A percentile compares a stretch with the other conserved stretches of the same genome.
Evolutionary conservation across 2,329 filamentous ascomycete species (phyloP).

Genomic region (Cordyceps militaris): DNA sequence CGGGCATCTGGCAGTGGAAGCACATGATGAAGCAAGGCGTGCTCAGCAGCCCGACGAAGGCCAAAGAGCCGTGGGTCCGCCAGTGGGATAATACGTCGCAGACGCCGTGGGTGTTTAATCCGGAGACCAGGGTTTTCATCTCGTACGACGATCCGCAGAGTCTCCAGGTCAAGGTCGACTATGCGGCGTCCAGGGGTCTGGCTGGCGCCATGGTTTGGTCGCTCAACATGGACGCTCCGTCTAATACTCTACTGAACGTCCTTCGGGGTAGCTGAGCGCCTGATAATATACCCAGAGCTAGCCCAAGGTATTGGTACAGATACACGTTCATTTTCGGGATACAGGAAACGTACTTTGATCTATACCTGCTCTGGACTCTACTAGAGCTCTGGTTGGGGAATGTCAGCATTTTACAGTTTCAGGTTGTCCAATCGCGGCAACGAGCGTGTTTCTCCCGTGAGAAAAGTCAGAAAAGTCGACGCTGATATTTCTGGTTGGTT

Average conservation of each 20-base stretch:
- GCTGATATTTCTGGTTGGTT: no score
- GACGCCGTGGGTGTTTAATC: slow-evolving; percentile 15
- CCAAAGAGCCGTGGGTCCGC: slow-evolving; percentile 11
- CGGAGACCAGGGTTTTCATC: slow-evolving; percentile 8
- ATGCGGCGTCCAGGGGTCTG: slow-evolving; percentile 12
- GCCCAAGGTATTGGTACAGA: no score
- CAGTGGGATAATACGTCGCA: slow-evolving; percentile 8
- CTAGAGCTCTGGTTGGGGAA: no score
- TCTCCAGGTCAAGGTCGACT: slow-evolving; percentile 13
- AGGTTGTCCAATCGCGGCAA: no score
- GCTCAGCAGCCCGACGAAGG: background rate
- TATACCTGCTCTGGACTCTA: no score
- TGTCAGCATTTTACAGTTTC: no score
- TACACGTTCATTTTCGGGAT: no score
- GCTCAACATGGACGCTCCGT: slow-evolving; percentile 5
- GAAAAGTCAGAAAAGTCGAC: no score
- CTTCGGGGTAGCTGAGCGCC: background rate
- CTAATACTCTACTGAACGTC: slow-evolving; percentile 7
- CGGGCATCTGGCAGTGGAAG: slow-evolving; percentile 13
- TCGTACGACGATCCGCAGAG: slow-evolving; percentile 16
- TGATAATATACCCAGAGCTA: no score
- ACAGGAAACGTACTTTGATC: no score
- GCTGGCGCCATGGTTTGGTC: slow-evolving; percentile 14
- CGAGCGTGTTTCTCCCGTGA: no score
- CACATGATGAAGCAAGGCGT: slow-evolving; percentile 5